Conservation (phyloP, 2,329 filamentous ascomycete species). For the Elsinoe arachidis region DNA sequence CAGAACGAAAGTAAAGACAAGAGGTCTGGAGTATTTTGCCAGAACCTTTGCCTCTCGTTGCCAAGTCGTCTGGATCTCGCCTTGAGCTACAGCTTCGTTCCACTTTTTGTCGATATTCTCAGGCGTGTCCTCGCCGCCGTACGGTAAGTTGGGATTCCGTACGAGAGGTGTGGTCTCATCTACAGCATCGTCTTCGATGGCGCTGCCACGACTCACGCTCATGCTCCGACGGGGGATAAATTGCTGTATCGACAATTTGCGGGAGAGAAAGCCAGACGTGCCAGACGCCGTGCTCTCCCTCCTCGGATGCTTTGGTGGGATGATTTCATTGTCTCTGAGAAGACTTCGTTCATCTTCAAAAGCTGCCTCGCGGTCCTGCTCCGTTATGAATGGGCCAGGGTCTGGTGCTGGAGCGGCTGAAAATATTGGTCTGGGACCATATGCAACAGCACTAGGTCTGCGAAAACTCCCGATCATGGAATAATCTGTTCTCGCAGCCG, state of each 20-base stretch:
- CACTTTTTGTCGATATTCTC: slow-evolving; percentile 62
- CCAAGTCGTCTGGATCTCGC: slow-evolving; percentile 82
- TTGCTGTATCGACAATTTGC: slow-evolving; percentile 10
- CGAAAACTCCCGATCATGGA: slow-evolving; percentile 61
- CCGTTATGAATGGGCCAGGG: slow-evolving; percentile 40
- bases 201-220: background rate
- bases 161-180: slow-evolving; percentile 19
- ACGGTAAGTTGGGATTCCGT: slow-evolving; percentile 26
- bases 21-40: slow-evolving; percentile 36
- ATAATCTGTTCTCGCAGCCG: slow-evolving; percentile 22
- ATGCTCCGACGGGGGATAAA: slow-evolving; percentile 1
- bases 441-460: slow-evolving; percentile 67
- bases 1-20: slow-evolving; percentile 38
- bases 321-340: slow-evolving; percentile 51
- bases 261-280: slow-evolving; percentile 8
- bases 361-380: slow-evolving; percentile 45
- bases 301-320: slow-evolving; percentile 44
- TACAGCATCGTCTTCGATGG: slow-evolving; percentile 10
- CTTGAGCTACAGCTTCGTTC: slow-evolving; percentile 73
- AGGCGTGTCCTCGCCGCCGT: slow-evolving; percentile 38
- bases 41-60: slow-evolving; percentile 79
- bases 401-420: slow-evolving; percentile 50
- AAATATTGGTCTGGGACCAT: slow-evolving; percentile 61
- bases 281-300: slow-evolving; percentile 16
- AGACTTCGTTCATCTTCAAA: slow-evolving; percentile 51